Evolutionary conservation across 1,284 basidiomycete genomes (phyloP).

Genomic region (Trichosporon coremiiforme): DNA sequence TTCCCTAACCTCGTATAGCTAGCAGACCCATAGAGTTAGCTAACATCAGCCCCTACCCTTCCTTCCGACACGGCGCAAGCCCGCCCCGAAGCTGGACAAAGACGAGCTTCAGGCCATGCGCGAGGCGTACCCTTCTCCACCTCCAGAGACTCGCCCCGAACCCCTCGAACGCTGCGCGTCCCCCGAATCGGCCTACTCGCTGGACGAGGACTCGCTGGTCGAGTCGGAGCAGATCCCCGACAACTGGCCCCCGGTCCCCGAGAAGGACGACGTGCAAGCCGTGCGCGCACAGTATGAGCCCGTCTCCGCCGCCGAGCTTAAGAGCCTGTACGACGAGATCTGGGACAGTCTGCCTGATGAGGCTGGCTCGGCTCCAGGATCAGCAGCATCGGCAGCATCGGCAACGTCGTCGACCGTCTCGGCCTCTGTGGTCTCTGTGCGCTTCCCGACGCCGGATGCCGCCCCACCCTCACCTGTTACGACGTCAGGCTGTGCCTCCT

Average conservation of each 20-base stretch:
- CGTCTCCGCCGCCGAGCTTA: conserved; percentile 18
- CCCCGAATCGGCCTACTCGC: background rate
- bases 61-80: conserved; percentile 2
- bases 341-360: background rate
- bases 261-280: conserved; percentile 8
- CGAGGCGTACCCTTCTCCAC: conserved; percentile 4
- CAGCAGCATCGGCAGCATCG: no score
- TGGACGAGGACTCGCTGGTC: background rate
- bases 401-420: background rate
- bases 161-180: background rate
- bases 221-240: background rate
- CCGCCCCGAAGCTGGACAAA: conserved; percentile 1
- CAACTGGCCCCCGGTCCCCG: background rate
- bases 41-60: conserved; percentile 12
- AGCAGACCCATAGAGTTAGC: background rate
- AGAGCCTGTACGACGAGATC: conserved; percentile 17
- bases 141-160: background rate
- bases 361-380: no score
- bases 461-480: background rate
- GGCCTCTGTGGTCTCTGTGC: background rate
- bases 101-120: background rate
- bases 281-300: conserved; percentile 4
- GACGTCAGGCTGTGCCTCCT: background rate
- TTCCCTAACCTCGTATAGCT: no score
- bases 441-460: background rate